Percentiles rank a stretch among this genome's conserved stretches.
These are phyloP conservation scores for Exophiala alcalophila DNA, from an alignment of 2,329 filamentous ascomycete species.

Conservation along the genomic window DNA sequence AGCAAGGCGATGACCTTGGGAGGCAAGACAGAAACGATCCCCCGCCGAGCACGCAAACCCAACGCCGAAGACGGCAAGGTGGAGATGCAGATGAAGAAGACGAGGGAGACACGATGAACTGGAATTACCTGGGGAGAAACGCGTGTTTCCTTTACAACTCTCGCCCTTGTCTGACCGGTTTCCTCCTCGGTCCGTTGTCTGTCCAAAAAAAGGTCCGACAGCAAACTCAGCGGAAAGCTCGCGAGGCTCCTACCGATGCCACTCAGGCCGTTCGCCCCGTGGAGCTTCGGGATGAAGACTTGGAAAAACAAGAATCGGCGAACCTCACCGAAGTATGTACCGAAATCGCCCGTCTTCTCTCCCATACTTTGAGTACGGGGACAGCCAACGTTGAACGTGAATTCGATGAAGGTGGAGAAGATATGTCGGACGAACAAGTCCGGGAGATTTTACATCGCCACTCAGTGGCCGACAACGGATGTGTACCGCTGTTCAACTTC, in stretches of 20 bases:
- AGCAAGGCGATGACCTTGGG: constrained; percentile 53
- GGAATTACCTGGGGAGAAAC: constrained; percentile 75
- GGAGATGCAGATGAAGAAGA: constrained; percentile 63
- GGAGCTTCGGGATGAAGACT: constrained; percentile 69
- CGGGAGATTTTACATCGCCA: constrained; percentile 60
- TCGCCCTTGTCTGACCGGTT: constrained; percentile 74
- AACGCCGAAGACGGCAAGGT: constrained; percentile 46
- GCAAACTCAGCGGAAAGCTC: constrained; percentile 66
- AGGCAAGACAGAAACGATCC: constrained; percentile 2
- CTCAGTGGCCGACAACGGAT: constrained; percentile 64
- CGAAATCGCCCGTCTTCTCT: constrained; percentile 66
- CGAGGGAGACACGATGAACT: constrained; percentile 76
- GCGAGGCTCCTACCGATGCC: constrained; percentile 65
- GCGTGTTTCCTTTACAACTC: constrained; percentile 71
- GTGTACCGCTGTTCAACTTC: constrained; percentile 78
- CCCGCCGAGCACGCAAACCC: constrained; percentile 41
- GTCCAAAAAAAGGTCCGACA: constrained; percentile 80
- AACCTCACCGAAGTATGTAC: constrained; percentile 75
- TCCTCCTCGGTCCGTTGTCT: constrained; percentile 83
- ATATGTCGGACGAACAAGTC: constrained; percentile 40
- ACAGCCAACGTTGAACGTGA: constrained; percentile 41
- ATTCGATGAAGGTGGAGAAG: constrained; percentile 28
- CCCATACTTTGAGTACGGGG: constrained; percentile 41
- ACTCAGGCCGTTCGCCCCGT: constrained; percentile 70
- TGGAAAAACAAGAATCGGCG: constrained; percentile 71